A percentile compares a stretch with the other conserved stretches of the same genome.
Evolutionary conservation across 371 early-diverging fungal species (phyloP).

Genomic region (Batkoa obscura): DNA sequence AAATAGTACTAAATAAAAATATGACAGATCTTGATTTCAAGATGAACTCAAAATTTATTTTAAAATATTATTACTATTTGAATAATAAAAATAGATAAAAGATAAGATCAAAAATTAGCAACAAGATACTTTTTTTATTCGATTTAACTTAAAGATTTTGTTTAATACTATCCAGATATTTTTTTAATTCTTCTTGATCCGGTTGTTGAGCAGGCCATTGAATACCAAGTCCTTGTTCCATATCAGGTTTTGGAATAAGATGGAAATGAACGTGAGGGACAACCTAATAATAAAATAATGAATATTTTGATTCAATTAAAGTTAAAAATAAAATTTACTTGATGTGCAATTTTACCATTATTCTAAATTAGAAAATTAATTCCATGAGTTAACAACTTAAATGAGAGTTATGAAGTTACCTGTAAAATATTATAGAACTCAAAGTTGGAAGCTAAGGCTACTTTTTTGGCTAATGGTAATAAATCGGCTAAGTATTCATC

Average conservation of each 20-base stretch:
- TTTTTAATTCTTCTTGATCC: slow-evolving; percentile 17
- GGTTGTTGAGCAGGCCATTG: slow-evolving; percentile 13
- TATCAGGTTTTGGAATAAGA: slow-evolving; percentile 12
- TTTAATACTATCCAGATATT: slow-evolving; percentile 14
- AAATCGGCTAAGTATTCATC: slow-evolving; percentile 66
- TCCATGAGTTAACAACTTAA: neutral
- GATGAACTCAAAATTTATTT: no score
- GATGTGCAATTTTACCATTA: slow-evolving; percentile 58
- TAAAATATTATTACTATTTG: no score
- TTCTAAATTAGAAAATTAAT: slow-evolving; percentile 23
- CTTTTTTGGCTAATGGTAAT: slow-evolving; percentile 70
- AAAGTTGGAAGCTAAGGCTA: slow-evolving; percentile 44
- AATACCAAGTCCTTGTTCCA: slow-evolving; percentile 9
- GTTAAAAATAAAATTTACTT: no score
- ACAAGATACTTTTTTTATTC: no score
- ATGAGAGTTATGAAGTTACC: slow-evolving; percentile 16
- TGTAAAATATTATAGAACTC: slow-evolving; percentile 81
- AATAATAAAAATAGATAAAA: no score
- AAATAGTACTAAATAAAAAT: no score
- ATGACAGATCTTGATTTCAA: no score
- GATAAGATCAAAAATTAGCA: no score
- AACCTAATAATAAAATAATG: no score
- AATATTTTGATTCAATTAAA: no score
- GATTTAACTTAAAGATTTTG: slow-evolving; percentile 15
- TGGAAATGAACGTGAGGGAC: slow-evolving; percentile 12